These are phyloP conservation scores for Pleurotus eryngii DNA, from an alignment of 768 basidiomycete genomes.

Conservation along the genomic window DNA sequence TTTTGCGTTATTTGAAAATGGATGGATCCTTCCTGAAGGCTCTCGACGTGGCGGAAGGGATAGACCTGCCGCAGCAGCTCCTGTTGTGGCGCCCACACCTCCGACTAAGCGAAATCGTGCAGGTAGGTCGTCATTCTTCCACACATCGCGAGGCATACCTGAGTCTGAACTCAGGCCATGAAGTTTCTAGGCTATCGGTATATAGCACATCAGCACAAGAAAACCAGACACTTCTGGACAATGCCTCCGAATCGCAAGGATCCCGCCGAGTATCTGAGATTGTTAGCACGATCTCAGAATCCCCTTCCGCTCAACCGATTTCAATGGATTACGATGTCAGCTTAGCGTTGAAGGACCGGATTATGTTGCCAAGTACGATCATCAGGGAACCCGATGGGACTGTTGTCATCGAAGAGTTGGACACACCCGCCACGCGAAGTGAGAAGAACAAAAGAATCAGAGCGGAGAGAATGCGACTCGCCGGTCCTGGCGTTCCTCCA, in stretches of 20 bases:
- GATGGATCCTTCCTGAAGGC: slow-evolving; percentile 84
- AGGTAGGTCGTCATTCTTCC: slow-evolving; percentile 23
- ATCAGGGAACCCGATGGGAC: slow-evolving; percentile 38
- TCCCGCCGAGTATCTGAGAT: too few relatives aligned
- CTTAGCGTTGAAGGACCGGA: slow-evolving; percentile 10
- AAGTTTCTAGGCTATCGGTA: not conserved
- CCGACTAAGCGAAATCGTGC: slow-evolving; percentile 54
- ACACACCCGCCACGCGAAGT: slow-evolving; percentile 65
- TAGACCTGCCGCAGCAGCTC: slow-evolving; percentile 37
- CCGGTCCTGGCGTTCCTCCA: slow-evolving; percentile 8
- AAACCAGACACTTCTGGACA: slow-evolving; percentile 7
- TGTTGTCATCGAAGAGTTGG: slow-evolving; percentile 68
- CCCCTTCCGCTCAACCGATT: too few relatives aligned
- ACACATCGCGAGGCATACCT: slow-evolving; percentile 9
- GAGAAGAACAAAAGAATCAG: slow-evolving; percentile 51
- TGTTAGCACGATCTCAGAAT: too few relatives aligned
- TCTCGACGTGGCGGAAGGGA: slow-evolving; percentile 61
- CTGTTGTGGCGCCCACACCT: slow-evolving; percentile 31
- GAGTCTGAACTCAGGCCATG: slow-evolving; percentile 35
- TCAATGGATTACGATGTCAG: slow-evolving; percentile 5
- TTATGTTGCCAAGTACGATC: slow-evolving; percentile 18
- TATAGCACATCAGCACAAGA: slow-evolving; percentile 10
- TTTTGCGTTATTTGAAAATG: slow-evolving; percentile 80
- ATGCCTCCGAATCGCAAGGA: too few relatives aligned
- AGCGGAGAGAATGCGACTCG: slow-evolving; percentile 28